A percentile compares a stretch with the other conserved stretches of the same genome.
Evolutionary conservation across 1,139 yeast genomes (phyloP).

Genomic region (Pneumocystis jirovecii): DNA sequence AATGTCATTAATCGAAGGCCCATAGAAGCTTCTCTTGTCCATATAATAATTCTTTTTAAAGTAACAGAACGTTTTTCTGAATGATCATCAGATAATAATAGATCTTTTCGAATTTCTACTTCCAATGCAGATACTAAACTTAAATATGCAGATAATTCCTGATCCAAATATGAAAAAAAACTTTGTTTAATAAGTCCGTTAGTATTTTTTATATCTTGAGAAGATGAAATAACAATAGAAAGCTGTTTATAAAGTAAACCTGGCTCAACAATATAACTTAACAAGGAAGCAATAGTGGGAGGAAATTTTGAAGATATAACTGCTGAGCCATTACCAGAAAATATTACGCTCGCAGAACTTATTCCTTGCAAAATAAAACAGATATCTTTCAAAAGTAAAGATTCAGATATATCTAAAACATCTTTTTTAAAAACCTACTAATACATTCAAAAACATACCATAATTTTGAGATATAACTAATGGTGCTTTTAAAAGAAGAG

Average conservation of each 20-base stretch:
- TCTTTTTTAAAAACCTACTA: neutral
- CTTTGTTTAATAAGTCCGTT: conserved; percentile 45
- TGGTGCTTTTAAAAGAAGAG: neutral
- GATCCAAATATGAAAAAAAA: conserved; percentile 40
- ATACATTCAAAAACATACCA: neutral
- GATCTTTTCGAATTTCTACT: conserved; percentile 21
- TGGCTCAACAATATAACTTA: conserved; percentile 52
- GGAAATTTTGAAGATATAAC: conserved; percentile 41
- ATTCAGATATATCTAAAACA: conserved; percentile 29
- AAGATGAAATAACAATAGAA: conserved; percentile 23
- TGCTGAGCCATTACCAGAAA: conserved; percentile 26
- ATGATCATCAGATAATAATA: conserved; percentile 12
- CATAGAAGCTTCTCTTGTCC: conserved; percentile 37
- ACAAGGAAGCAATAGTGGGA: conserved; percentile 42
- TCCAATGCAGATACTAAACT: conserved; percentile 42
- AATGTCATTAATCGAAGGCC: conserved; percentile 42
- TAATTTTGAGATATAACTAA: neutral
- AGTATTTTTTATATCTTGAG: conserved; percentile 19
- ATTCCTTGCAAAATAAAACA: conserved; percentile 61
- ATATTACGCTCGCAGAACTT: conserved; percentile 47
- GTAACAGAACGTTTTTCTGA: conserved; percentile 19
- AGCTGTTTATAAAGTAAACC: conserved; percentile 50
- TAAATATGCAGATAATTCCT: conserved; percentile 41
- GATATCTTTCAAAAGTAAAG: conserved; percentile 39
- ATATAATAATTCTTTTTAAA: conserved; percentile 30